Conservation (phyloP, 805 yeast species). For the Metschnikowia cubensis region DNA sequence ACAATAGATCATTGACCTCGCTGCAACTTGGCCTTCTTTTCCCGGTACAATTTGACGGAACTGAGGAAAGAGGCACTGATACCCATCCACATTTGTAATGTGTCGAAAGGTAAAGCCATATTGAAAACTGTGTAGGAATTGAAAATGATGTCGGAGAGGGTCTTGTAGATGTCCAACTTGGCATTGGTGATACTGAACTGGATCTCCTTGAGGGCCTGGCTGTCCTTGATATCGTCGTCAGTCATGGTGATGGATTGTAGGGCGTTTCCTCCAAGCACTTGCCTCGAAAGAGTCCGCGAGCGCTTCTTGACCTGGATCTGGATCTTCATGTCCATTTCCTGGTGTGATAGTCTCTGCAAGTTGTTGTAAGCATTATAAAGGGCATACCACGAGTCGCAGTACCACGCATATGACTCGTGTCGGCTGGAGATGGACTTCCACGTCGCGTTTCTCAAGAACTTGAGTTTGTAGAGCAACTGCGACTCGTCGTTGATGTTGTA, state of each 20-base stretch:
- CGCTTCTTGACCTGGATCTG: conserved; percentile 59
- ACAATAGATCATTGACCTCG: not conserved
- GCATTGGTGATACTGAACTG: conserved; percentile 36
- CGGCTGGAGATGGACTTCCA: conserved; percentile 38
- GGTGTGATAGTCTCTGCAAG: conserved; percentile 39
- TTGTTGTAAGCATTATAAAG: conserved; percentile 48
- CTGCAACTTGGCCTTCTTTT: conserved; percentile 21
- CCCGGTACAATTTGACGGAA: conserved; percentile 36
- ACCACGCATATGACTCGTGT: conserved; percentile 70
- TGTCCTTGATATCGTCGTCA: conserved; percentile 22
- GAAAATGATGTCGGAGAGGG: conserved; percentile 36
- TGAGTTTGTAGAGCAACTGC: conserved; percentile 50
- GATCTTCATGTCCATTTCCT: conserved; percentile 51
- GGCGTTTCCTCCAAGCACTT: conserved; percentile 27
- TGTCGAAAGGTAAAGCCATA: conserved; percentile 29
- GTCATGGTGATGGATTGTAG: conserved; percentile 7
- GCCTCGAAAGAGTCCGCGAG: conserved; percentile 44
- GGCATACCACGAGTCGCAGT: conserved; percentile 56
- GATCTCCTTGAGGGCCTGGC: conserved; percentile 26
- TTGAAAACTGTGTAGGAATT: conserved; percentile 40
- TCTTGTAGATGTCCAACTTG: conserved; percentile 37
- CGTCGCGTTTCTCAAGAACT: conserved; percentile 38
- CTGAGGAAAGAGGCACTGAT: conserved; percentile 38
- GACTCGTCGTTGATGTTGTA: conserved; percentile 66
- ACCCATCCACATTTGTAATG: conserved; percentile 46